Base-by-base conservation (phyloP, 2,329 filamentous ascomycete genomes). In the Hymenoscyphus scutula region DNA sequence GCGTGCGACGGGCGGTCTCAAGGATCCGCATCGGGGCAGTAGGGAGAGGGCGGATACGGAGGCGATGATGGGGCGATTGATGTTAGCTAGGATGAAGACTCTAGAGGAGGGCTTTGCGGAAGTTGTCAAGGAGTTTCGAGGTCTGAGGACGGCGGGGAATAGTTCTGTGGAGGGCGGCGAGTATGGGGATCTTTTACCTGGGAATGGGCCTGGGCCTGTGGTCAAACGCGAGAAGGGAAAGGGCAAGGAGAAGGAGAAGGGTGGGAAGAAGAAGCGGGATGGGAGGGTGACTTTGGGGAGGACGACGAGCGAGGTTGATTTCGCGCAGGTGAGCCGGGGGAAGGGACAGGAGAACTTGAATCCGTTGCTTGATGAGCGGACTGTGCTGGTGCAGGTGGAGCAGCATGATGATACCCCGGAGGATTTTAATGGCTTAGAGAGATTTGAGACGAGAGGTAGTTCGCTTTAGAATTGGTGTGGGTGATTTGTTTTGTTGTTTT, bases 91-190 rank as follows among this genome's bases (percentile, higher is more conserved):
- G 37, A 97, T 97, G 92, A 95, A 95, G 74, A 94, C 89, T 7
- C 81, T 98, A 1, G 93, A 98, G 74, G 92, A 96, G 76, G 89
- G 92, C 15, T 94, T 98, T 74, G 84, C 89, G 2, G 91, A 97
- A 64, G 88, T 96, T n/a, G 84, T 92, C 62, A 86, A 85, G 65
- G 91, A 95, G 75, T 88, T 96, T 23, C 64, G 69, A 25, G 70
- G 66, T 0, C 69, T 73, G 67, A 62, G 71, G 11, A 73, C 71
- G 3, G 69, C 71, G 5, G 70, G 67, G 2, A 73, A 71, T 61
- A 69, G 67, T n/a, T 68, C 67, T 2, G 68, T 68, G 1, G 62
- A 64, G 29, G 62, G 62, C 13, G 32, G 13, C 2, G 34, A 59
- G 4, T 68, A 71, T 32, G 62, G 61, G 25, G 61, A 64, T 32